Evolutionary conservation across 192 early-diverging fungal species (phyloP).

Genomic region (Entomortierella parvispora): DNA sequence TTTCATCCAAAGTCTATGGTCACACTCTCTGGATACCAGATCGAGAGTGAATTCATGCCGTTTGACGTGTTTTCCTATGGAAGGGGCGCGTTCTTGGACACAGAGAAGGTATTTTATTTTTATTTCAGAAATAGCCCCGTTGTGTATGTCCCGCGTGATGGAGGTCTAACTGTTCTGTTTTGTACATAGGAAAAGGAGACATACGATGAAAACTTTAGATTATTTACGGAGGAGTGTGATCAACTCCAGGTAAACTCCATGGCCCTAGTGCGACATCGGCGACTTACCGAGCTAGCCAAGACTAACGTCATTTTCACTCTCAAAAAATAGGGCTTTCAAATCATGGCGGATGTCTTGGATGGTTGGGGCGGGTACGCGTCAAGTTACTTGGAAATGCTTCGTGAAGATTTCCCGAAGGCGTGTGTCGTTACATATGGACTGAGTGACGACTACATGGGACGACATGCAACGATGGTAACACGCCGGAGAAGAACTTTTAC

Average conservation of each 20-base stretch:
- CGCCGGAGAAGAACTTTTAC: neutral
- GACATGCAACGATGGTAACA: conserved; percentile 18
- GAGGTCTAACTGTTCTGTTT: neutral
- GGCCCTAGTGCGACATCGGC: neutral
- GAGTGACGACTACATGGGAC: conserved; percentile 40
- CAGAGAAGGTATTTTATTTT: conserved; percentile 55
- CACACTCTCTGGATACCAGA: conserved; percentile 42
- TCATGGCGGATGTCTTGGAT: conserved; percentile 66
- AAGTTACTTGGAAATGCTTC: conserved; percentile 65
- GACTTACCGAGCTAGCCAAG: neutral
- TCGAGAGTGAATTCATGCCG: conserved; percentile 57
- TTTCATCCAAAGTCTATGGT: conserved; percentile 78
- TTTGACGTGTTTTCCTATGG: conserved; percentile 66
- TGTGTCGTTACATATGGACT: conserved; percentile 68
- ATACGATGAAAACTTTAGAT: conserved; percentile 63
- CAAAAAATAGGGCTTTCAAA: conserved; percentile 73
- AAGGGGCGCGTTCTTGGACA: conserved; percentile 54
- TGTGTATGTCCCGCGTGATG: neutral
- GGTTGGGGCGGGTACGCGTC: conserved; percentile 78
- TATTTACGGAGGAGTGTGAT: conserved; percentile 68
- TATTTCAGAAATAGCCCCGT: too few relatives aligned
- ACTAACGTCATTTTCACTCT: neutral
- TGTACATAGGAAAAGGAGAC: conserved; percentile 56
- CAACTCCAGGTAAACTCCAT: conserved; percentile 49
- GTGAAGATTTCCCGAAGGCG: conserved; percentile 78